Evolutionary conservation across 345 rosid species (phyloP), one percentile per base, ranked within the genome.

Genomic region (Lagerstroemia speciosa): DNA sequence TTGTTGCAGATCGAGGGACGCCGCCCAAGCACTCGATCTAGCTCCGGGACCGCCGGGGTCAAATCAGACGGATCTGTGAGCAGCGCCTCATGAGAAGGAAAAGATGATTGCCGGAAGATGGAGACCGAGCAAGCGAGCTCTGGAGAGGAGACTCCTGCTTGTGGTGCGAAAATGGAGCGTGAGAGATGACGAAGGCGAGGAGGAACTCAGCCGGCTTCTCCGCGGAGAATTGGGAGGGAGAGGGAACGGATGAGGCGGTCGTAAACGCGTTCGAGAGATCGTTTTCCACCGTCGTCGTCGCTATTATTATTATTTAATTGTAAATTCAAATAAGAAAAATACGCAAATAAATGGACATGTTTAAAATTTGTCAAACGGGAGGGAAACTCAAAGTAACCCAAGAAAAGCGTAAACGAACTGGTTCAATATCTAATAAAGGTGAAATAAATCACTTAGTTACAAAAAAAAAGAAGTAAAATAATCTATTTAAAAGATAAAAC

Each of bases 181-280:
- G 6, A 17, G 63, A 24, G 60, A 67, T 67, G 69, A 15, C 24
- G 62, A 41, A 14, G 61, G 22, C 20, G 69, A 14, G 1, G 31
- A 40, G 26, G 43, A n/a, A 15, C 69, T 32, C 26, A 32, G 57
- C 62, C 62, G 30, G 17, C 11, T 1, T 7, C 38, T 16, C 17
- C 5, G 22, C 40, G 34, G 24, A 16, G 22, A 9, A 55, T 38
- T 10, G 64, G 20, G 37, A 57, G 37, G 5, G 33, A 50, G 33
- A 67, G 62, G 22, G 30, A 36, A 36, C 3, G 70, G 34, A 27
- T 19, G 3, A 30, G 31, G 20, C 22, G 22, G 19, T 17, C 38
- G n/a, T 36, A 1, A 22, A 26, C 73, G 73, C 73, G 72, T 62
- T 43, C 32, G n/a, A 67, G 66, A 63, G 22, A 16, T 70, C 66